Evolutionary conservation across 345 rosid species (phyloP).

Genomic region (Linum usitatissimum): DNA sequence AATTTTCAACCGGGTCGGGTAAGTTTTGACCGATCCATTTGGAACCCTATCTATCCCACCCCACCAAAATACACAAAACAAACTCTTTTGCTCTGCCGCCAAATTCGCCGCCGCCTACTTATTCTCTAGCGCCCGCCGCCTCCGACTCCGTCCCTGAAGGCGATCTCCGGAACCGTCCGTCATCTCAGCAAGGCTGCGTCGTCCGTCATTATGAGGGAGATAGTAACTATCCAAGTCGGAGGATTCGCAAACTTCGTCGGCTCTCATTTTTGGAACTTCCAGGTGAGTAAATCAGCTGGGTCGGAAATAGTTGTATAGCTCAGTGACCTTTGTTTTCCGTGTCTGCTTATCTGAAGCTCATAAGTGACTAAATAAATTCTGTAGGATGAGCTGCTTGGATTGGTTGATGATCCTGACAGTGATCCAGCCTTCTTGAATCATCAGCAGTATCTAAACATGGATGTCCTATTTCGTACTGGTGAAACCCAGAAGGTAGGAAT

Average conservation of each 20-base stretch:
- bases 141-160: too few relatives aligned
- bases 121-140: too few relatives aligned
- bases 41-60: too few relatives aligned
- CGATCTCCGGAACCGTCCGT: too few relatives aligned
- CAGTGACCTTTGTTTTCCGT: neutral
- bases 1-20: too few relatives aligned
- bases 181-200: too few relatives aligned
- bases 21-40: too few relatives aligned
- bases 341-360: neutral
- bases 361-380: neutral
- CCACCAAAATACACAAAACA: too few relatives aligned
- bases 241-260: constrained; percentile 84
- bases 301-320: neutral
- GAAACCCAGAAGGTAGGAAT: constrained; percentile 54
- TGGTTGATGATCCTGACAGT: constrained; percentile 54
- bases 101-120: too few relatives aligned
- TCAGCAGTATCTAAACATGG: constrained; percentile 39
- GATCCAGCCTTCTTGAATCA: constrained; percentile 56
- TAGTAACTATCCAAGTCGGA: constrained; percentile 76
- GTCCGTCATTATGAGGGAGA: constrained; percentile 51
- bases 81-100: too few relatives aligned
- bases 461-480: constrained; percentile 72
- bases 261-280: constrained; percentile 98
- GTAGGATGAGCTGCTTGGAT: constrained; percentile 88
- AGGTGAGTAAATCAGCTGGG: constrained; percentile 34